These are phyloP conservation scores for Avena sativa DNA, from an alignment of 176 grass and related monocot genomes.

Conservation along the genomic window DNA sequence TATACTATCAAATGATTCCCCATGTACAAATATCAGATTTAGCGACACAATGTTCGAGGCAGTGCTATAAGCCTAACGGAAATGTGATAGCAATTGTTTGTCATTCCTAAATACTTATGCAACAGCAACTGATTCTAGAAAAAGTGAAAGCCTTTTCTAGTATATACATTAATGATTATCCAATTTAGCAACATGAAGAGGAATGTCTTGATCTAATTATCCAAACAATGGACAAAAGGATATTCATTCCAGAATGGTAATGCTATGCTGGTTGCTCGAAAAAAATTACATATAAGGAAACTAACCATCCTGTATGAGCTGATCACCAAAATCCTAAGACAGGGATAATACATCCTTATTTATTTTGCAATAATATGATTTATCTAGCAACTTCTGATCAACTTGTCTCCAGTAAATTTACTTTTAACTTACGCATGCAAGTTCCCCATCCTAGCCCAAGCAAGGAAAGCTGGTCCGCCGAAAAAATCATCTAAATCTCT, in stretches of 20 bases:
- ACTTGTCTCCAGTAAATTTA: slow-evolving; percentile 21
- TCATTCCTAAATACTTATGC: not conserved
- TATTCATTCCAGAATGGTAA: slow-evolving; percentile 30
- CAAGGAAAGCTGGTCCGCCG: slow-evolving; percentile 93
- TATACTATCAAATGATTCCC: not conserved
- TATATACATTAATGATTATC: not conserved
- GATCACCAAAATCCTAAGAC: slow-evolving; percentile 11
- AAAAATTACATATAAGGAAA: not conserved
- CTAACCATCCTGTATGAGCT: slow-evolving; percentile 21
- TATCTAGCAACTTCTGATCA: not conserved
- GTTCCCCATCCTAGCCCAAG: slow-evolving; percentile 99
- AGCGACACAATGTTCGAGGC: not conserved
- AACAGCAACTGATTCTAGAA: slow-evolving; percentile 23
- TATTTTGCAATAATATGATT: not conserved
- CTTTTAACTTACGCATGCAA: slow-evolving; percentile 75
- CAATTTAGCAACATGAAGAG: slow-evolving; percentile 33
- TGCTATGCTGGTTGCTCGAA: not conserved
- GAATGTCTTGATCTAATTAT: not conserved
- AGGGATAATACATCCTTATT: slow-evolving; percentile 15
- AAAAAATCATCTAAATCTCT: slow-evolving; percentile 90
- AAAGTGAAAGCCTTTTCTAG: not conserved
- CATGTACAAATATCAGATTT: not conserved
- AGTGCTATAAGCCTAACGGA: not conserved
- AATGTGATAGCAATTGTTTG: not conserved
- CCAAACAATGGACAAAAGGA: slow-evolving; percentile 14